These are phyloP conservation scores for Dovyalis caffra DNA, from an alignment of 345 rosid species.

Conservation along the genomic window DNA sequence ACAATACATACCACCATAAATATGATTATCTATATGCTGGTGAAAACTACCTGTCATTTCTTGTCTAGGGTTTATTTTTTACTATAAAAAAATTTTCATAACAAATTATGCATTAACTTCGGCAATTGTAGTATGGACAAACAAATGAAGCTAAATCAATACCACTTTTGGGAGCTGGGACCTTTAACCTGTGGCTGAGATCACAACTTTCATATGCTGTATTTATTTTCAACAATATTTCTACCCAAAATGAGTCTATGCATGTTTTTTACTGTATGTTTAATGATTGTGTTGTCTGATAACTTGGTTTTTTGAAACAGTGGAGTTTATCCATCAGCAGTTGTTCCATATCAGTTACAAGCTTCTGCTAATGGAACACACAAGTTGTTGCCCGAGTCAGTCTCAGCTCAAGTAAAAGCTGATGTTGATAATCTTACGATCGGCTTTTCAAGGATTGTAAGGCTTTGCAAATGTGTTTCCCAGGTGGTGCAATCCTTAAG, in stretches of 20 bases:
- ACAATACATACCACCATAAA: not conserved
- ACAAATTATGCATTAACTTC: too few relatives aligned
- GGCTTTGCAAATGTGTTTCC: conserved; percentile 53
- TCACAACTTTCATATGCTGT: not conserved
- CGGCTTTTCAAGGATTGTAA: conserved; percentile 52
- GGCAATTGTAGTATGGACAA: not conserved
- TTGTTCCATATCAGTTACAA: conserved; percentile 33
- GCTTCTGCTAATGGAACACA: conserved; percentile 17
- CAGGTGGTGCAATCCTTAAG: conserved; percentile 27
- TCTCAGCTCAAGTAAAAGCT: conserved; percentile 32
- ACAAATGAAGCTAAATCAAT: not conserved
- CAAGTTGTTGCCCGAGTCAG: conserved; percentile 21
- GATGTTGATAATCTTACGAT: conserved; percentile 32
- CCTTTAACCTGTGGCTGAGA: not conserved
- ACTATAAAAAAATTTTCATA: not conserved
- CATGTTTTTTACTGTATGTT: not conserved
- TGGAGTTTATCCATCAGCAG: conserved; percentile 59
- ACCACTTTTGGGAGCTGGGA: not conserved
- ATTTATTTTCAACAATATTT: not conserved
- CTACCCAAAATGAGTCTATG: not conserved
- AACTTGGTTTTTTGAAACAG: conserved; percentile 38
- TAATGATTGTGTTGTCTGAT: conserved; percentile 8
- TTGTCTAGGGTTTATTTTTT: not conserved
- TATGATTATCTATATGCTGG: not conserved
- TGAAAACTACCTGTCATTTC: not conserved